phyloP scores from a whole-genome alignment of 345 rosid genomes.

The Orychophragmus violaceus region DNA sequence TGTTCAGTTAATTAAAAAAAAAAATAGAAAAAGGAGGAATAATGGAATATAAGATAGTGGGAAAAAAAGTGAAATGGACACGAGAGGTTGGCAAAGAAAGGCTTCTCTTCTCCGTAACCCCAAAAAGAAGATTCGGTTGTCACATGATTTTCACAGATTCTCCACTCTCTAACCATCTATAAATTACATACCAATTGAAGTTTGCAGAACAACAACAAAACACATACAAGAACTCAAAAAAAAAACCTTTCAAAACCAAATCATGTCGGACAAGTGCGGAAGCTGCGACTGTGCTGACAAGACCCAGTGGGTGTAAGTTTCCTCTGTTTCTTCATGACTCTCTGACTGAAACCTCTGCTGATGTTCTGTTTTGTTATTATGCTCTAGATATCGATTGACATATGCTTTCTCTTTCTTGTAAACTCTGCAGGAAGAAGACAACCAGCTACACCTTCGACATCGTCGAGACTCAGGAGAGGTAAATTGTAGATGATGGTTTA shows the following conservation, averaged over 20 bases:
- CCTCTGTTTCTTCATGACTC: neutral
- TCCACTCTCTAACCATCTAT: constrained; percentile 39
- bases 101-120: constrained; percentile 33
- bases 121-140: constrained; percentile 8
- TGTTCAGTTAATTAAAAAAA: neutral
- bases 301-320: constrained; percentile 65
- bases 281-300: constrained; percentile 80
- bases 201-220: neutral
- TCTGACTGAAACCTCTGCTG: neutral
- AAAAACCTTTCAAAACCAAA: too few relatives aligned
- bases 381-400: neutral
- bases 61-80: constrained; percentile 40
- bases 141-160: constrained; percentile 14
- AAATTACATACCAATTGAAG: constrained; percentile 28
- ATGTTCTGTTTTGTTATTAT: neutral
- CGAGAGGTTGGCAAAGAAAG: constrained; percentile 52
- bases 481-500: neutral
- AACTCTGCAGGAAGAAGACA: constrained; percentile 62
- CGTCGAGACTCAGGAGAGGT: constrained; percentile 66
- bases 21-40: neutral
- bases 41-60: neutral
- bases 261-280: constrained; percentile 33
- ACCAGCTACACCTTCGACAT: constrained; percentile 50
- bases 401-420: neutral
- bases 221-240: neutral